phyloP scores from a whole-genome alignment of 495 filamentous ascomycete species.

The Collariella sp. region DNA sequence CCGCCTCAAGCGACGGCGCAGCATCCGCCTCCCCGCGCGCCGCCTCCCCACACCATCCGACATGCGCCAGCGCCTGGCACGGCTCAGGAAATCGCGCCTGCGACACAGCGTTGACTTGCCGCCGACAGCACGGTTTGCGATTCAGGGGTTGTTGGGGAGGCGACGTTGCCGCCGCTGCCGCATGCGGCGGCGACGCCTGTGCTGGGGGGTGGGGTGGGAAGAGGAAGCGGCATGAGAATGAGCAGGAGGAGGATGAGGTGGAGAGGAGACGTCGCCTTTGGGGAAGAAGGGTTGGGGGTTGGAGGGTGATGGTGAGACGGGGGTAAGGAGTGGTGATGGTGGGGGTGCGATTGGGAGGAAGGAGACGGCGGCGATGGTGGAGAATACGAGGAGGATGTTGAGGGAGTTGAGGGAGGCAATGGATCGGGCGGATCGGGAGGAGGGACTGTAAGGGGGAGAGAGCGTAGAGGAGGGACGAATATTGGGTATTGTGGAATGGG shows the following conservation, averaged over 20 bases:
- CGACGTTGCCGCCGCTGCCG: not conserved
- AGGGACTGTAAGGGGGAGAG: not conserved
- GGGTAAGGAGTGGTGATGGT: too few species aligned
- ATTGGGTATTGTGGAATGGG: too few species aligned
- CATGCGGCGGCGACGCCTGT: too few species aligned
- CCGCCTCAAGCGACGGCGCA: too few species aligned
- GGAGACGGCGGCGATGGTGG: conserved; percentile 20
- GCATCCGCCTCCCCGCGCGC: not conserved
- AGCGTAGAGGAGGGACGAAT: too few species aligned
- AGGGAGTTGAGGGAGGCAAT: conserved; percentile 25
- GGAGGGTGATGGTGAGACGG: not conserved
- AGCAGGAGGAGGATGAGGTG: not conserved
- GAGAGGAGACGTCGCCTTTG: conserved; percentile 2
- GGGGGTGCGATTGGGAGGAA: not conserved
- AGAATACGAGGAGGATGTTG: conserved; percentile 24
- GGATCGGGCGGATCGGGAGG: conserved; percentile 15
- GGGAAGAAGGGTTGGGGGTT: conserved; percentile 4
- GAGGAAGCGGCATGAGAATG: conserved; percentile 3
- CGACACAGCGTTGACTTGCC: conserved; percentile 3
- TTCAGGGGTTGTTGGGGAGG: not conserved
- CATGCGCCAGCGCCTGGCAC: conserved; percentile 1
- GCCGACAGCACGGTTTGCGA: not conserved
- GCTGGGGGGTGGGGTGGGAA: not conserved
- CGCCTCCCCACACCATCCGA: conserved; percentile 2
- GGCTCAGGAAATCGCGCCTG: not conserved